Conservation (phyloP, 2,329 filamentous ascomycete species). For the Talaromyces amestolkiae region DNA sequence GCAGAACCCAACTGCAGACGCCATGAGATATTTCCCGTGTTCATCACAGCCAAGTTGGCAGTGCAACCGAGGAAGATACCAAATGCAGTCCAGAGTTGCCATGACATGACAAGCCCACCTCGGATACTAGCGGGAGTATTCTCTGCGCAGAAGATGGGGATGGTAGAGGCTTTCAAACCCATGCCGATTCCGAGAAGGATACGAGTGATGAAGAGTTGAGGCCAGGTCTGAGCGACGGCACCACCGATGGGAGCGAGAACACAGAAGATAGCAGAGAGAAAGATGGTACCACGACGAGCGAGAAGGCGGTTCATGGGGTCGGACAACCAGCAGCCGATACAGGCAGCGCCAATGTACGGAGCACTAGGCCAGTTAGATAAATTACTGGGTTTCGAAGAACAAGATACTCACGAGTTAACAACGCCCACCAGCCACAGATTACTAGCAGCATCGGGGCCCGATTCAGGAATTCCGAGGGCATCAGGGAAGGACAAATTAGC, state of each 20-base stretch:
- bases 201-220: conserved; percentile 56
- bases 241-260: conserved; percentile 68
- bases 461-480: conserved; percentile 46
- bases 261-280: conserved; percentile 62
- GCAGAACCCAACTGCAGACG: conserved; percentile 63
- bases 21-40: conserved; percentile 61
- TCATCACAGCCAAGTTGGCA: conserved; percentile 63
- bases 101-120: conserved; percentile 57
- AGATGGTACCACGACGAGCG: conserved; percentile 64
- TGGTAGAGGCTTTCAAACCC: conserved; percentile 59
- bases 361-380: conserved; percentile 30
- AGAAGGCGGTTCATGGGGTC: conserved; percentile 61
- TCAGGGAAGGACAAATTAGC: conserved; percentile 53
- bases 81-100: conserved; percentile 56
- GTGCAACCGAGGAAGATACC: conserved; percentile 66
- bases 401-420: conserved; percentile 54
- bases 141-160: conserved; percentile 56
- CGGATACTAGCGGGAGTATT: conserved; percentile 56
- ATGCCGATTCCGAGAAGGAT: conserved; percentile 61
- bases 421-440: conserved; percentile 64
- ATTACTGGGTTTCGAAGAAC: conserved; percentile 20
- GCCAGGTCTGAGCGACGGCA: conserved; percentile 59
- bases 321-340: conserved; percentile 64
- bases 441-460: conserved; percentile 38
- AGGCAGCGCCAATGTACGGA: conserved; percentile 53